phyloP scores from a whole-genome alignment of 306 rosid genomes.

The Prunus campanulata region DNA sequence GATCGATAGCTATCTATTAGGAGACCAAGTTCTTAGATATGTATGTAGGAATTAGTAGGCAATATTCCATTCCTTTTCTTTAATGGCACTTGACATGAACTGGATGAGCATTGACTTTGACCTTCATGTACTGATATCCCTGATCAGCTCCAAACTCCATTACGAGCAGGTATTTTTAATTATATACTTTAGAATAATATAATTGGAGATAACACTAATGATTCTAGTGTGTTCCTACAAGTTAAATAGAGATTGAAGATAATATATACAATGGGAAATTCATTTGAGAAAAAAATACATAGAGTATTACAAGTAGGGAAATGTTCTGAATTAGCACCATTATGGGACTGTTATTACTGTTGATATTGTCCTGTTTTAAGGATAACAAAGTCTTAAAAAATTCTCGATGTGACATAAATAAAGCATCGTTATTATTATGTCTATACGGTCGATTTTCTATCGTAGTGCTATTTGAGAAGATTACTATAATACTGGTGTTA shows the following conservation, averaged over 20 bases:
- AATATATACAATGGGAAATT: slow-evolving; percentile 13
- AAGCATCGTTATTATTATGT: no score
- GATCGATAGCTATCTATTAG: neutral
- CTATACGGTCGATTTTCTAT: no score
- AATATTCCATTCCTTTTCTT: neutral
- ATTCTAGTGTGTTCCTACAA: slow-evolving; percentile 32
- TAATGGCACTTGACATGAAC: neutral
- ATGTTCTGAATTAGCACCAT: no score
- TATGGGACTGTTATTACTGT: no score
- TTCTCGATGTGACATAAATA: no score
- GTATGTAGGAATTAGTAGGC: neutral
- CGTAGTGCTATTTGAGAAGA: no score
- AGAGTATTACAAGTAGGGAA: neutral
- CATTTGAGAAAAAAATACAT: neutral
- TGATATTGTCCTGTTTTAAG: no score
- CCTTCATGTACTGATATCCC: neutral
- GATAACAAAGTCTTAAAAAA: no score
- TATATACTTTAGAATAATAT: neutral
- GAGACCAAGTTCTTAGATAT: neutral
- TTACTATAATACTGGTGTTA: no score
- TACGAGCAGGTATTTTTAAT: neutral
- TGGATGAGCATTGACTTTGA: neutral
- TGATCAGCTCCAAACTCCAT: neutral
- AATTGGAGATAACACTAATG: slow-evolving; percentile 15
- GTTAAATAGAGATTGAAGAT: slow-evolving; percentile 9